phyloP scores from a whole-genome alignment of 148 eudicot species.

The Chenopodium quinoa region DNA sequence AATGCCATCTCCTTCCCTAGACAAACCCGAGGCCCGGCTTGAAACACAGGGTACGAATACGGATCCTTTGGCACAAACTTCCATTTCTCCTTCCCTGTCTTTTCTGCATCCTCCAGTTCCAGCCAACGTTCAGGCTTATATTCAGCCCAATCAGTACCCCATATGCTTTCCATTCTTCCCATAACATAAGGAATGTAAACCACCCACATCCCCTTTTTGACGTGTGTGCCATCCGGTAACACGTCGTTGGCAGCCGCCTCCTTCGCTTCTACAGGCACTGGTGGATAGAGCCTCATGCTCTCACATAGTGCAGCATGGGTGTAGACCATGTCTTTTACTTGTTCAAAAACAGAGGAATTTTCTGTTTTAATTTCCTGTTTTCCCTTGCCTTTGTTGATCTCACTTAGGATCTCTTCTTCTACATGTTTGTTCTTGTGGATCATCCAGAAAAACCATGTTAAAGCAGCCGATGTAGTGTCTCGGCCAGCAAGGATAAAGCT shows the following conservation, averaged over 20 bases:
- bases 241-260: conserved; percentile 31
- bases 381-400: conserved; percentile 11
- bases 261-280: conserved; percentile 39
- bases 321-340: conserved; percentile 32
- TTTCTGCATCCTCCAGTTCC: conserved; percentile 16
- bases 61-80: conserved; percentile 32
- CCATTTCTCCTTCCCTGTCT: conserved; percentile 13
- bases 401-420: conserved; percentile 35
- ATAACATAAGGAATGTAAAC: conserved; percentile 43
- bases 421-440: conserved; percentile 19
- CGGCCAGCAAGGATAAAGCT: conserved; percentile 50
- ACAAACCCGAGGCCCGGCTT: conserved; percentile 53
- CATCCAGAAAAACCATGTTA: conserved; percentile 54
- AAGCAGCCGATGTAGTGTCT: conserved; percentile 39
- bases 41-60: conserved; percentile 44
- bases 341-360: conserved; percentile 22
- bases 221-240: conserved; percentile 42
- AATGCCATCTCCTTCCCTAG: conserved; percentile 52
- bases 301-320: conserved; percentile 48
- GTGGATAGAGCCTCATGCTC: conserved; percentile 52
- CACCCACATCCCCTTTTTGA: conserved; percentile 38
- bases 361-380: conserved; percentile 12
- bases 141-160: conserved; percentile 42
- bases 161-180: conserved; percentile 43
- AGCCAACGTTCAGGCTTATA: conserved; percentile 39